Conservation (phyloP, 2,329 filamentous ascomycete species). For the Laburnicola sp. region DNA sequence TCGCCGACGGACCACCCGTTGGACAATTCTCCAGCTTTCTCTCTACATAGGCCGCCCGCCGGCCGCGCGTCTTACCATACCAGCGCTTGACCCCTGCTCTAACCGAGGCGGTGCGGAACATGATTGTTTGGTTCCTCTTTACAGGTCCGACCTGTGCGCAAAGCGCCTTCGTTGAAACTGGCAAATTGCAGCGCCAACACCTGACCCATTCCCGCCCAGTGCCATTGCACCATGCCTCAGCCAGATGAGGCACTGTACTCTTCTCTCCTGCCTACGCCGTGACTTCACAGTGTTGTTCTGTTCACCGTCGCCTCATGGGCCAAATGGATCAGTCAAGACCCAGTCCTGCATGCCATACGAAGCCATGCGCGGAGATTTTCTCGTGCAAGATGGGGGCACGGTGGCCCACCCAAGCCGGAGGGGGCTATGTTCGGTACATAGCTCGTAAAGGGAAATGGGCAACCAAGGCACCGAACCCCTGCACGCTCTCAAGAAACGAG, state of each 20-base stretch:
- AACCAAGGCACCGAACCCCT: slow-evolving; percentile 17
- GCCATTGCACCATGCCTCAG: slow-evolving; percentile 23
- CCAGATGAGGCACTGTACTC: slow-evolving; percentile 29
- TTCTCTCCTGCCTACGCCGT: slow-evolving; percentile 21
- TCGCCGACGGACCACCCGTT: slow-evolving; percentile 32
- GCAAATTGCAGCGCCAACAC: slow-evolving; percentile 38
- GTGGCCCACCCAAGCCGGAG: slow-evolving; percentile 9
- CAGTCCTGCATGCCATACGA: slow-evolving; percentile 26
- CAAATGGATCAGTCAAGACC: slow-evolving; percentile 28
- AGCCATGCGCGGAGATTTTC: slow-evolving; percentile 34
- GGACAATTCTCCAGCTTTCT: slow-evolving; percentile 30
- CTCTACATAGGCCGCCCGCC: slow-evolving; percentile 29
- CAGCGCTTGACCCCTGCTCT: slow-evolving; percentile 32
- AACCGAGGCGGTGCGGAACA: slow-evolving; percentile 32
- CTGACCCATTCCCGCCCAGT: slow-evolving; percentile 26
- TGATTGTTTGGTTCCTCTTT: slow-evolving; percentile 28
- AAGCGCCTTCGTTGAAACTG: slow-evolving; percentile 32
- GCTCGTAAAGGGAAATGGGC: slow-evolving; percentile 5
- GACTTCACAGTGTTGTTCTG: slow-evolving; percentile 19
- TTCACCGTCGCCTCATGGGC: slow-evolving; percentile 23
- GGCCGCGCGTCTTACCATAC: slow-evolving; percentile 42
- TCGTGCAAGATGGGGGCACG: slow-evolving; percentile 20
- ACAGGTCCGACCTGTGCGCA: slow-evolving; percentile 30
- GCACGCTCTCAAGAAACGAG: slow-evolving; percentile 30
- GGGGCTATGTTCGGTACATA: slow-evolving; percentile 22